Conservation (phyloP, 441 rosid genomes). For the Rhodomyrtus psidioides region DNA sequence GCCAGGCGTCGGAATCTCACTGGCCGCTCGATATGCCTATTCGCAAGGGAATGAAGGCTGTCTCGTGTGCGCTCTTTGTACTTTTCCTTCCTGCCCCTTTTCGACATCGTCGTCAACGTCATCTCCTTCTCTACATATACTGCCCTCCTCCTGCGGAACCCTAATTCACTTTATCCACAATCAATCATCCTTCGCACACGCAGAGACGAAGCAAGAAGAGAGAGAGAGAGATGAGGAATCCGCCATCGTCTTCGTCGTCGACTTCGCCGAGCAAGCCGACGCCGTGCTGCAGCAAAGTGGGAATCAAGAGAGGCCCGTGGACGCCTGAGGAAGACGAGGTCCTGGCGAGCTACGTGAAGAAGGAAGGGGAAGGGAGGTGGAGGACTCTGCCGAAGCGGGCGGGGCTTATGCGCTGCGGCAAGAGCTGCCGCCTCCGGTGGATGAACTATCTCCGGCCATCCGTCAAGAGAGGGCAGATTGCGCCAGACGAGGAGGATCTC, state of each 20-base stretch:
- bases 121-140: not conserved
- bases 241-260: not conserved
- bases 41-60: not conserved
- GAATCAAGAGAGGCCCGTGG: slow-evolving; percentile 11
- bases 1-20: not conserved
- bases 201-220: not conserved
- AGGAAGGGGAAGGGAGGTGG: slow-evolving; percentile 10
- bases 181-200: not conserved
- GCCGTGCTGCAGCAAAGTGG: slow-evolving; percentile 9
- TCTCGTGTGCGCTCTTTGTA: not conserved
- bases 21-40: not conserved
- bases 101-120: not conserved
- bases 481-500: slow-evolving; percentile 5
- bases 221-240: not conserved
- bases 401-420: slow-evolving; percentile 1
- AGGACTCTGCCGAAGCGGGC: slow-evolving; percentile 6
- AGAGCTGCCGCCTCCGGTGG: slow-evolving; percentile 12
- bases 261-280: not conserved
- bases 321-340: slow-evolving; percentile 11
- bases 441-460: slow-evolving; percentile 9
- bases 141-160: not conserved
- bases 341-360: not conserved
- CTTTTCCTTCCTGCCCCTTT: not conserved
- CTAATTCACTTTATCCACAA: not conserved
- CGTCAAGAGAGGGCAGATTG: slow-evolving; percentile 7